Percentiles rank a stretch among this genome's conserved stretches.
Evolutionary conservation across 306 rosid genomes (phyloP).

Genomic region (Chamaecrista fasciculata): DNA sequence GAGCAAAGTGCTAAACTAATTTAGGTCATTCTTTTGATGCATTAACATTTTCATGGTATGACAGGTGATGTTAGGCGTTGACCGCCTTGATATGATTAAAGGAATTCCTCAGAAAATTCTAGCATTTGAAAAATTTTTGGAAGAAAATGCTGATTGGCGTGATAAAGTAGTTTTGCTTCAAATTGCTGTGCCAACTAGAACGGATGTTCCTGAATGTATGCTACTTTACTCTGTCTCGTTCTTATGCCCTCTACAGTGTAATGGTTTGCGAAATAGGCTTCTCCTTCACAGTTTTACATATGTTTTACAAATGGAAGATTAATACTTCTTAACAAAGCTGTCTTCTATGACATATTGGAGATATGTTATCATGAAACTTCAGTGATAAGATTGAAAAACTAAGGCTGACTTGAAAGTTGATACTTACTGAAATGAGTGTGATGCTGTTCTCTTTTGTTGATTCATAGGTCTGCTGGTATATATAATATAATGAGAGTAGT

Average conservation of each 20-base stretch:
- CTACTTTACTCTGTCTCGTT: constrained; percentile 23
- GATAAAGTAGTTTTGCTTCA: constrained; percentile 88
- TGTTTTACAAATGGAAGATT: constrained; percentile 7
- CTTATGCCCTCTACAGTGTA: constrained; percentile 18
- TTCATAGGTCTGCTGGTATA: background rate
- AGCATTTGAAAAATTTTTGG: constrained; percentile 88
- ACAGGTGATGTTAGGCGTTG: constrained; percentile 94
- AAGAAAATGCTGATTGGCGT: constrained; percentile 70
- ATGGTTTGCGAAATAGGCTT: constrained; percentile 21
- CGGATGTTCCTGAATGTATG: constrained; percentile 96
- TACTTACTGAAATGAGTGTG: background rate
- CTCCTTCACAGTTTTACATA: background rate
- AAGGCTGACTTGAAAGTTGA: background rate
- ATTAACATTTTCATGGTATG: constrained; percentile 28
- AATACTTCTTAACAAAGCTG: background rate
- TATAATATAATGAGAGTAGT: background rate
- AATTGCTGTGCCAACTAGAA: constrained; percentile 95
- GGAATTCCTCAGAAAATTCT: constrained; percentile 94
- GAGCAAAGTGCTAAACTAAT: constrained; percentile 14
- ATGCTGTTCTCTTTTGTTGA: background rate
- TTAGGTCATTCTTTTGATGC: constrained; percentile 15
- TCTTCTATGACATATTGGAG: background rate
- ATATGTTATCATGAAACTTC: background rate
- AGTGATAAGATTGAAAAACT: background rate
- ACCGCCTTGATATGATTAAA: constrained; percentile 94